Evolutionary conservation across 2,329 filamentous ascomycete species (phyloP).

Genomic region (Aurifilum marmelostoma): DNA sequence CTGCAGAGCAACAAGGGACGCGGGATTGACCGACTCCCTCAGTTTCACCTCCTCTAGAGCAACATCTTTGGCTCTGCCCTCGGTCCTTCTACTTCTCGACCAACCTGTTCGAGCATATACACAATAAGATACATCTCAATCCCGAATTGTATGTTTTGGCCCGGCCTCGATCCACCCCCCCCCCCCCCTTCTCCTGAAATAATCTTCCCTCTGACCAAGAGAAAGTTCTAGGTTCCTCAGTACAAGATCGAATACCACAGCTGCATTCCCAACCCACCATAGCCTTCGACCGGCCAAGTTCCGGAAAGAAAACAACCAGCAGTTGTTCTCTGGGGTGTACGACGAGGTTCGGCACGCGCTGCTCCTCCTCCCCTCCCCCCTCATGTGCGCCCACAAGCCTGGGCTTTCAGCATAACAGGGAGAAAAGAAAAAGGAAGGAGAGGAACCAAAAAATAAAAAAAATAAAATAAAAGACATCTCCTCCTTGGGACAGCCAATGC

Average conservation of each 20-base stretch:
- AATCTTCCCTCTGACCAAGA: not conserved
- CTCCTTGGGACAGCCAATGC: slow-evolving; percentile 23
- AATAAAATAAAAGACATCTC: not conserved
- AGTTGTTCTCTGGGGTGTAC: slow-evolving; percentile 7
- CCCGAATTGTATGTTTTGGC: not conserved
- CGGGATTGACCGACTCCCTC: not conserved
- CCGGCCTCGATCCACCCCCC: not conserved
- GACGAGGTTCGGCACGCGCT: slow-evolving; percentile 14
- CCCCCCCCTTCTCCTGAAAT: not conserved
- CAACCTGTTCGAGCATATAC: not conserved
- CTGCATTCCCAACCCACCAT: not conserved
- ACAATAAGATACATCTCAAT: not conserved
- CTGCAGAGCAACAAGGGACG: slow-evolving; percentile 3
- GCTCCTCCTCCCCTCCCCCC: not conserved
- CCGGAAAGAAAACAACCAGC: slow-evolving; percentile 2
- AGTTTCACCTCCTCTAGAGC: not conserved
- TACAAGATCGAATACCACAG: not conserved
- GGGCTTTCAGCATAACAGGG: slow-evolving; percentile 16
- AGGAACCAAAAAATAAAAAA: too few species aligned
- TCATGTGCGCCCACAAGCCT: slow-evolving; percentile 21
- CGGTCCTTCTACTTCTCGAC: not conserved
- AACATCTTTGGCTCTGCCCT: not conserved
- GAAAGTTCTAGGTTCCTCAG: not conserved
- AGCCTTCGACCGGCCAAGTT: not conserved
- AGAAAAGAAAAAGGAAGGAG: too few species aligned